Conservation (phyloP, 768 basidiomycete species). For the Tricholoma flavovirens region DNA sequence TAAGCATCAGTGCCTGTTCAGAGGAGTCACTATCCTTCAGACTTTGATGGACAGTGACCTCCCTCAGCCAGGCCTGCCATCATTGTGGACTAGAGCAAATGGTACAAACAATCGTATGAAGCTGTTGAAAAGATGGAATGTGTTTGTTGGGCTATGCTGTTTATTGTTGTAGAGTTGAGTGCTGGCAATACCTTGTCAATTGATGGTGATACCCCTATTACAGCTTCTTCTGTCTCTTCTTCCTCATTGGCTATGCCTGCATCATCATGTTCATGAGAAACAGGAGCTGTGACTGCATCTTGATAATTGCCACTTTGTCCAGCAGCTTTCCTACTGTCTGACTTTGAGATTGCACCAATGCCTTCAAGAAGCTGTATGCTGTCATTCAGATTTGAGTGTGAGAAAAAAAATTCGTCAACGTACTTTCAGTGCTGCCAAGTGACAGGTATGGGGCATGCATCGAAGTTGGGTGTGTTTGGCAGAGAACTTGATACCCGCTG, state of each 20-base stretch:
- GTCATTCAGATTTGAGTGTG: conserved; percentile 12
- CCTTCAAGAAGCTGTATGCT: conserved; percentile 17
- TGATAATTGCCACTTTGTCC: too few species aligned
- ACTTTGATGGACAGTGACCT: too few species aligned
- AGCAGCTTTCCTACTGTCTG: too few species aligned
- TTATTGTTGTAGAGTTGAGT: neutral
- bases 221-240: too few species aligned
- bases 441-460: conserved; percentile 36
- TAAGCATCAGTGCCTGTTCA: too few species aligned
- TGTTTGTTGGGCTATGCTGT: too few species aligned
- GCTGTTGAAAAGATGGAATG: conserved; percentile 9
- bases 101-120: conserved; percentile 20
- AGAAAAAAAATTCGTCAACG: too few species aligned
- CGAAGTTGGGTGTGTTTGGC: conserved; percentile 19
- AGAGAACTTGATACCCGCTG: conserved; percentile 19
- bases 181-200: neutral
- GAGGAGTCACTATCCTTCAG: too few species aligned
- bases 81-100: conserved; percentile 18
- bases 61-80: too few species aligned
- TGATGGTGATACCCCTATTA: neutral
- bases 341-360: neutral
- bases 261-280: neutral
- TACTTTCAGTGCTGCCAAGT: conserved; percentile 30
- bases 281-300: too few species aligned
- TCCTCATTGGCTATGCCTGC: neutral